These are phyloP conservation scores for Stentor coeruleus DNA, from an alignment of 73 alveolate species.

Conservation along the genomic window DNA sequence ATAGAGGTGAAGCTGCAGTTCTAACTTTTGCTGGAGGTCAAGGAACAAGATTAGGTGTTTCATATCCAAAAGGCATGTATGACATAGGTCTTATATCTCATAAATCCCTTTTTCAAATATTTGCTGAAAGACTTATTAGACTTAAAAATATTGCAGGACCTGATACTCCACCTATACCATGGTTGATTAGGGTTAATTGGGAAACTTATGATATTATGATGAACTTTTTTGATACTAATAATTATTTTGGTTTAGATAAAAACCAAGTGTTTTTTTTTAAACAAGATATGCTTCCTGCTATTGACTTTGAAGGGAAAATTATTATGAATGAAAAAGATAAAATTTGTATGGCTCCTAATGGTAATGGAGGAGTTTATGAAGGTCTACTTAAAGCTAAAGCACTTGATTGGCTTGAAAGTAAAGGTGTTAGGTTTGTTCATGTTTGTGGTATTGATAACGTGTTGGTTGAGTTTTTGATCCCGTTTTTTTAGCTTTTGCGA, in stretches of 20 bases:
- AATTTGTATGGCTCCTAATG: conserved; percentile 55
- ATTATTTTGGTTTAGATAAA: conserved; percentile 58
- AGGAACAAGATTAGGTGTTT: conserved; percentile 89
- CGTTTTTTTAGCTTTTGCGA: conserved; percentile 52
- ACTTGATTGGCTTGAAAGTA: conserved; percentile 38
- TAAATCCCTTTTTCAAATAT: conserved; percentile 69
- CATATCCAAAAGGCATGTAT: conserved; percentile 89
- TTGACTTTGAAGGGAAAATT: conserved; percentile 62
- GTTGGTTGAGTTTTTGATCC: conserved; percentile 72
- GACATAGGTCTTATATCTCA: conserved; percentile 80
- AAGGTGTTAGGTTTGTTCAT: conserved; percentile 51
- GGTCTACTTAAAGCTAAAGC: conserved; percentile 41
- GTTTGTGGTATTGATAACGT: conserved; percentile 76
- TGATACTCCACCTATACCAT: conserved; percentile 32
- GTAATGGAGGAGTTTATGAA: conserved; percentile 80
- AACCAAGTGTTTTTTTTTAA: conserved; percentile 54
- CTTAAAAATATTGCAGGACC: conserved; percentile 19
- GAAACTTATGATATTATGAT: conserved; percentile 46
- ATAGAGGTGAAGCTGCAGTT: conserved; percentile 27
- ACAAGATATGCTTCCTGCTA: conserved; percentile 64
- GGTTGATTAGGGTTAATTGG: conserved; percentile 68
- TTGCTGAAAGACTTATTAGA: conserved; percentile 36
- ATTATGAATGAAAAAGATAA: conserved; percentile 41
- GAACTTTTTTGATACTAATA: conserved; percentile 54
- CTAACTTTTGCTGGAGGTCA: conserved; percentile 87